Base-by-base conservation (phyloP, 2,329 filamentous ascomycete genomes). In the Malbranchea zuffiana region DNA sequence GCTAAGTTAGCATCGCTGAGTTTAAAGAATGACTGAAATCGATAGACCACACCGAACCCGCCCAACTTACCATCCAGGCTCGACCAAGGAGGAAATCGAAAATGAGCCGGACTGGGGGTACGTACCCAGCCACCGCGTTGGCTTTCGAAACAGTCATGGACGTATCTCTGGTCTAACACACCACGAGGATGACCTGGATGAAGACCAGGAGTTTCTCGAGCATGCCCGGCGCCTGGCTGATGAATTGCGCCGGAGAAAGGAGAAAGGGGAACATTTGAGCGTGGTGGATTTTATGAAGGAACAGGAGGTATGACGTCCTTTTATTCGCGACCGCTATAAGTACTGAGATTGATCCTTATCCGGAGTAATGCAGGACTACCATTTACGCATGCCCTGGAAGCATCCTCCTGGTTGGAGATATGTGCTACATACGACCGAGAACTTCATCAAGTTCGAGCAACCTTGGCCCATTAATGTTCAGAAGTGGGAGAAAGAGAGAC, bases 351-450 rank as follows among this genome's bases (percentile, higher is more conserved):
- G 21, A 15, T 20, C 13, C 13, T 32, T 15, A 8, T 34, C 12
- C 27, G 10, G n/a, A 35, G 29, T 29, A n/a, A 18, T n/a, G 17
- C n/a, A 66, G 50, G 60, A 70, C 40, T 60, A 67, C 27, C 61
- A 67, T 46, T 45, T 70, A 3, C 43, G 54, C 1, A 52, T 62
- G 29, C 65, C 66, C 0, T 57, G 65, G 12, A 59, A 65, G 20
- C 60, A 62, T 36, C 63, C 66, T 3, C 35, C 59, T 3, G 63
- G 65, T 5, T 72, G 69, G 68, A 54, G 69, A 23, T 69, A 65
- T 44, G 64, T 71, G 7, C 50, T 72, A 0, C 55, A 70, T 23
- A 56, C 59, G 6, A 65, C 65, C 0, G 68, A 72, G 40, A 58
- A 67, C 34, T 67, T 60, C 51, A 56, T 72, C 38, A 72, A 69